These are phyloP conservation scores for Papiliotrema fonsecae DNA, from an alignment of 1,284 basidiomycete genomes.

Conservation along the genomic window DNA sequence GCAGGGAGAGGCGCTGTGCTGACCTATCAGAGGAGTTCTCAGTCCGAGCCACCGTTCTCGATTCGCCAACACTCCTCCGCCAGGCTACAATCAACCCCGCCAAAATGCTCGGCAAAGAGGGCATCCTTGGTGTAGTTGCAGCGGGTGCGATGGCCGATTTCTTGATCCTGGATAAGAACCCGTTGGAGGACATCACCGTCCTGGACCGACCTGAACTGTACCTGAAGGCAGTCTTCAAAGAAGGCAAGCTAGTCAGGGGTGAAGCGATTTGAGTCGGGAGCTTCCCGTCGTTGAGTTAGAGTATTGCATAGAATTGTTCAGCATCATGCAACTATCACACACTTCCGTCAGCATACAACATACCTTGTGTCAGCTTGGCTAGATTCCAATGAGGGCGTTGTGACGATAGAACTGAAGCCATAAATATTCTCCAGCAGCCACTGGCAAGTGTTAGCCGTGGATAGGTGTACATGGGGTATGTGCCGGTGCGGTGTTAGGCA, in stretches of 20 bases:
- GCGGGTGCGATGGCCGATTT: conserved; percentile 51
- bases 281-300: too few species aligned
- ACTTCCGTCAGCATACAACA: too few species aligned
- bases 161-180: conserved; percentile 50
- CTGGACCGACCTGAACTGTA: conserved; percentile 48
- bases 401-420: too few species aligned
- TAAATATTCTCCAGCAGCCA: too few species aligned
- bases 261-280: not conserved
- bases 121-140: conserved; percentile 46
- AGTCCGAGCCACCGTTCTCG: conserved; percentile 48
- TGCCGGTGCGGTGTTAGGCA: too few species aligned
- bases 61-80: conserved; percentile 45
- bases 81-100: conserved; percentile 54
- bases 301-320: too few species aligned
- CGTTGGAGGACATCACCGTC: conserved; percentile 51
- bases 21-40: conserved; percentile 40
- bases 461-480: too few species aligned
- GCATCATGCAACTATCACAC: too few species aligned
- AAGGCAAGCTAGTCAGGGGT: conserved; percentile 10
- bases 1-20: not conserved
- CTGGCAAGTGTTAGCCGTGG: too few species aligned
- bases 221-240: conserved; percentile 21
- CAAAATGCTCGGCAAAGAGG: conserved; percentile 44
- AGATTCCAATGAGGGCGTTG: too few species aligned
- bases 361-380: too few species aligned